Evolutionary conservation across 1,284 basidiomycete genomes (phyloP), one percentile per base, ranked within the genome.

Genomic region (Cutaneotrichosporon sp.): DNA sequence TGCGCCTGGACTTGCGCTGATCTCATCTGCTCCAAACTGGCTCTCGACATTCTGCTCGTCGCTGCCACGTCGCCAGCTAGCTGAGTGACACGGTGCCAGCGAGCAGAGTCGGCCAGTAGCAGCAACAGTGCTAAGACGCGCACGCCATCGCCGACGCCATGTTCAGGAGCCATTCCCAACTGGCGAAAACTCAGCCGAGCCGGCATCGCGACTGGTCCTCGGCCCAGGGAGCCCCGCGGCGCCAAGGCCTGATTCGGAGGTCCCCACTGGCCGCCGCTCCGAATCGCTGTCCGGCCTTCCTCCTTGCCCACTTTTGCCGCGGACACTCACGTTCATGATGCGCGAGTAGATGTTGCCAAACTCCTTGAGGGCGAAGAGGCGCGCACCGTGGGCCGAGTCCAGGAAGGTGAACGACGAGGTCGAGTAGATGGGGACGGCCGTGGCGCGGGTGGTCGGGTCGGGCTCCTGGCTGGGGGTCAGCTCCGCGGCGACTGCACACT

Each of bases 301-400:
- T 2, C 45, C 45, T 22, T 20, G 6, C n/a, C 10, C 22, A 46
- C 16, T 24, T 24, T 9, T 4, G 8, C 38, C 22, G 20, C 53
- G 33, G 27, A n/a, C 18, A 63, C 61, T 63, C 61, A 63, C 61
- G 76, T 95, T 93, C 29, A 88, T 87, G 58, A 92, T 87, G 38
- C 90, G 85, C 20, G 87, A 87, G 73, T 91, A 90, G 63, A 89
- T 88, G 79, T 90, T 86, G 14, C 90, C 90, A 29, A 85, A 80
- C 11, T 86, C 81, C 69, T 86, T 86, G 64, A 93, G 78, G 20
- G 86, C 89, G 76, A 92, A 94, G 51, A 95, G 83, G 74, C 92
- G 88, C 24, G 91, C 90, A 8, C 83, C 92, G 69, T 95, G 91
- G 86, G 90, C 67, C 8, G 88, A 87, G 73, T 89, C 81, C 71